Evolutionary conservation across 441 rosid genomes (phyloP).

Genomic region (Jatropha multifida): DNA sequence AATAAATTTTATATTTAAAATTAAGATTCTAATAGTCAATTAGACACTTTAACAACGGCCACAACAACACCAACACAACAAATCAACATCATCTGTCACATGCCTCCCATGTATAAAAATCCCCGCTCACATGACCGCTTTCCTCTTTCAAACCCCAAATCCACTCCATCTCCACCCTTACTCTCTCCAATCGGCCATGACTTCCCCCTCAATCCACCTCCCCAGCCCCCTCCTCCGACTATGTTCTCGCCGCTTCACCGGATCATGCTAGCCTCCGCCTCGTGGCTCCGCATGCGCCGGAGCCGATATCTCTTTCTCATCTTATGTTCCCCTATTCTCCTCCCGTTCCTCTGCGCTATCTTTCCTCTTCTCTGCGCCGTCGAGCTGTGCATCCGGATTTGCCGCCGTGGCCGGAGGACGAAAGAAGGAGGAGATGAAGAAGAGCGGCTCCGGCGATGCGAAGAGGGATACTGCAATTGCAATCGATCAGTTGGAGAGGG

Average conservation of each 20-base stretch:
- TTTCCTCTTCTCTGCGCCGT: conserved; percentile 51
- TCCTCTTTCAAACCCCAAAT: conserved; percentile 9
- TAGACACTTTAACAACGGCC: neutral
- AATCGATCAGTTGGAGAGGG: conserved; percentile 25
- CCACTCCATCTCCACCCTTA: conserved; percentile 5
- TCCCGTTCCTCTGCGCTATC: conserved; percentile 50
- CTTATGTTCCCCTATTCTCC: conserved; percentile 59
- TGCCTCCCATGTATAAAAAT: conserved; percentile 20
- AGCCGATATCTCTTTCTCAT: conserved; percentile 49
- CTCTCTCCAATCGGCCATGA: conserved; percentile 21
- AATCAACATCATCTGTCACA: conserved; percentile 5
- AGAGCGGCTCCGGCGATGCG: conserved; percentile 38
- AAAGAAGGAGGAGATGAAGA: conserved; percentile 14
- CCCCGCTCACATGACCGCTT: conserved; percentile 5
- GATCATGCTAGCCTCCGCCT: conserved; percentile 41
- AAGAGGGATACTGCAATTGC: conserved; percentile 42
- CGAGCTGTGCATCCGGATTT: conserved; percentile 43
- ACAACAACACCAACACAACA: neutral
- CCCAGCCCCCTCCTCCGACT: conserved; percentile 15
- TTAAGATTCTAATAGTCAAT: neutral
- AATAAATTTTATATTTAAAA: too few relatives aligned
- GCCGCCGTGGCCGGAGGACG: conserved; percentile 27
- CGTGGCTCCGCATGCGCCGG: conserved; percentile 50
- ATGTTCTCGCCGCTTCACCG: conserved; percentile 21
- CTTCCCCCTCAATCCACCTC: neutral